These are phyloP conservation scores for Hygrophila difformis DNA, from an alignment of 257 asterid genomes.

Conservation along the genomic window DNA sequence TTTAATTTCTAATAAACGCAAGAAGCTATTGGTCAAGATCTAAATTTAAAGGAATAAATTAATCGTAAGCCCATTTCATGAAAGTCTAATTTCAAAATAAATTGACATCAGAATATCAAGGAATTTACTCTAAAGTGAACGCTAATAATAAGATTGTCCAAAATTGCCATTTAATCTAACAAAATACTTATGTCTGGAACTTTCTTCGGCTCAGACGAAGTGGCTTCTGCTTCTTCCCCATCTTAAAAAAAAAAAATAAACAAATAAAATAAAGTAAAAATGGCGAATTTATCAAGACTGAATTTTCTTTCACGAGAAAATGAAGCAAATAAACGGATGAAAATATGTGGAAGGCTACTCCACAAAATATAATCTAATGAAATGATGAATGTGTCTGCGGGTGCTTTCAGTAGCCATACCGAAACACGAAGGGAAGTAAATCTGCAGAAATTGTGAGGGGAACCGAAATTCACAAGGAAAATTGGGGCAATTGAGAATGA, in stretches of 20 bases:
- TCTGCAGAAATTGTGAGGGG: background rate
- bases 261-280: too few species aligned
- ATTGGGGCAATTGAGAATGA: conserved; percentile 3
- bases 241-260: background rate
- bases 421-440: conserved; percentile 4
- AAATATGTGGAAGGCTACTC: too few species aligned
- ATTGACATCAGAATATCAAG: background rate
- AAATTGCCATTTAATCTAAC: too few species aligned
- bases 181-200: too few species aligned
- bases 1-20: background rate
- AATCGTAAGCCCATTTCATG: background rate
- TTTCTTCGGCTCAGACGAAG: too few species aligned
- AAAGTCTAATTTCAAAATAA: background rate
- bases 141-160: too few species aligned
- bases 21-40: background rate
- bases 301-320: too few species aligned
- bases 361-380: too few species aligned
- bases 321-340: conserved; percentile 1
- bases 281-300: too few species aligned
- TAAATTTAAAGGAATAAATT: background rate
- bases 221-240: background rate
- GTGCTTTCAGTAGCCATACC: conserved; percentile 14
- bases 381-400: background rate
- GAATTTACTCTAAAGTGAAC: too few species aligned
- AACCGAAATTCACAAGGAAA: conserved; percentile 5